phyloP scores from a whole-genome alignment of 2,329 filamentous ascomycete genomes.

The Plectosphaerella cucumerina region DNA sequence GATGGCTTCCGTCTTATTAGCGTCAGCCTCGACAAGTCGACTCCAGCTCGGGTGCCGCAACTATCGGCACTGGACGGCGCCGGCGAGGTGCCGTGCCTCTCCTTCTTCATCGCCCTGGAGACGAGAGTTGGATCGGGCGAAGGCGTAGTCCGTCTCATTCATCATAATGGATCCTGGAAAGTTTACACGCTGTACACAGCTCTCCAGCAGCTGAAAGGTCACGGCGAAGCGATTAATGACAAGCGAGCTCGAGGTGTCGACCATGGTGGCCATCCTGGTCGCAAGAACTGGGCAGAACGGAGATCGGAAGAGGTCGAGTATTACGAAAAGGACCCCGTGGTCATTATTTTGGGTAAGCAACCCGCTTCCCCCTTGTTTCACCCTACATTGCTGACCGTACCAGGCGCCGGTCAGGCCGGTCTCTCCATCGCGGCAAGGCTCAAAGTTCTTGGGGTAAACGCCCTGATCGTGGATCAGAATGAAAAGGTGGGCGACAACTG shows the following conservation, averaged over 20 bases:
- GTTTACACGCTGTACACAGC: slow-evolving; percentile 54
- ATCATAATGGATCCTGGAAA: slow-evolving; percentile 38
- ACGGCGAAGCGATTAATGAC: slow-evolving; percentile 37
- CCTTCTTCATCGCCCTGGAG: slow-evolving; percentile 51
- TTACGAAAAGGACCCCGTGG: slow-evolving; percentile 8
- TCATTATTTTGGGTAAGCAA: slow-evolving; percentile 18
- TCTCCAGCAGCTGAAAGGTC: slow-evolving; percentile 41
- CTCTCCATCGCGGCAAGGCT: slow-evolving; percentile 48
- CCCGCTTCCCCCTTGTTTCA: slow-evolving; percentile 2
- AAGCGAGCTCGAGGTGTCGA: slow-evolving; percentile 45
- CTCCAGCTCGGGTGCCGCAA: slow-evolving; percentile 24
- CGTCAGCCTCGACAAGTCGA: slow-evolving; percentile 35
- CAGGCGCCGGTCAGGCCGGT: slow-evolving; percentile 52
- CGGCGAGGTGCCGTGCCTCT: slow-evolving; percentile 46
- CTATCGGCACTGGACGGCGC: slow-evolving; percentile 30
- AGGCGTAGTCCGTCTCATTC: slow-evolving; percentile 50
- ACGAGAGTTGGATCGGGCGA: slow-evolving; percentile 50
- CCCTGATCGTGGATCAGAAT: slow-evolving; percentile 47
- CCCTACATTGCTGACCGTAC: background rate
- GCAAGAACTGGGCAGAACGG: slow-evolving; percentile 17
- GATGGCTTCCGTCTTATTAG: slow-evolving; percentile 28
- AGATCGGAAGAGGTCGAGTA: slow-evolving; percentile 10
- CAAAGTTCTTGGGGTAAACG: slow-evolving; percentile 49
- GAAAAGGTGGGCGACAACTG: slow-evolving; percentile 54
- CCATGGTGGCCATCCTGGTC: slow-evolving; percentile 22